These are phyloP conservation scores for Metschnikowia borealis DNA, from an alignment of 805 yeast species.

Conservation along the genomic window DNA sequence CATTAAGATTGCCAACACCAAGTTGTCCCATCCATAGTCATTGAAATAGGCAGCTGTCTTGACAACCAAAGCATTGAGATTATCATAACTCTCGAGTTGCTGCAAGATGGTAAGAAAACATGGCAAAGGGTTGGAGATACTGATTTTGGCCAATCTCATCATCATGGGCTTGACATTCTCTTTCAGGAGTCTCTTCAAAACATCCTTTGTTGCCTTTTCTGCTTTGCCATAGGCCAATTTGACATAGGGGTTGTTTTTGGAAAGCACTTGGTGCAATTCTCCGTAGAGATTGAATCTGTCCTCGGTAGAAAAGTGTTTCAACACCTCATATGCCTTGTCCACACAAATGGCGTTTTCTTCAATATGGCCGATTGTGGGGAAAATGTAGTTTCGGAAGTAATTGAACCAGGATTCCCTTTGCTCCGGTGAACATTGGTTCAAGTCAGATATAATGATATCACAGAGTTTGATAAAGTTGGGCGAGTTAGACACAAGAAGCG, in stretches of 20 bases:
- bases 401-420: constrained; percentile 45
- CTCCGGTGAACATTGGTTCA: constrained; percentile 17
- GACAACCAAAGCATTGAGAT: constrained; percentile 70
- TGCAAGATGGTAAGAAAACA: constrained; percentile 65
- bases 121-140: constrained; percentile 75
- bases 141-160: constrained; percentile 65
- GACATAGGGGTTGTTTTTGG: constrained; percentile 53
- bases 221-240: constrained; percentile 61
- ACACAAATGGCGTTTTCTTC: constrained; percentile 56
- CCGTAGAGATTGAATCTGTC: constrained; percentile 76
- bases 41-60: constrained; percentile 74
- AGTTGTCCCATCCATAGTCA: constrained; percentile 77
- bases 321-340: constrained; percentile 53
- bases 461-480: constrained; percentile 54
- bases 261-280: constrained; percentile 57
- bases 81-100: constrained; percentile 90
- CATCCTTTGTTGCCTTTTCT: constrained; percentile 73
- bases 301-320: constrained; percentile 54
- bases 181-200: constrained; percentile 75
- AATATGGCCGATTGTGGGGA: constrained; percentile 56
- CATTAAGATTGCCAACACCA: constrained; percentile 67
- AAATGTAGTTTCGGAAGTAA: constrained; percentile 59
- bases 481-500: constrained; percentile 47
- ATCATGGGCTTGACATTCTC: constrained; percentile 73
- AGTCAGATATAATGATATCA: constrained; percentile 48